phyloP scores from a whole-genome alignment of 2,329 filamentous ascomycete genomes.

The Fusarium phyllophilum region DNA sequence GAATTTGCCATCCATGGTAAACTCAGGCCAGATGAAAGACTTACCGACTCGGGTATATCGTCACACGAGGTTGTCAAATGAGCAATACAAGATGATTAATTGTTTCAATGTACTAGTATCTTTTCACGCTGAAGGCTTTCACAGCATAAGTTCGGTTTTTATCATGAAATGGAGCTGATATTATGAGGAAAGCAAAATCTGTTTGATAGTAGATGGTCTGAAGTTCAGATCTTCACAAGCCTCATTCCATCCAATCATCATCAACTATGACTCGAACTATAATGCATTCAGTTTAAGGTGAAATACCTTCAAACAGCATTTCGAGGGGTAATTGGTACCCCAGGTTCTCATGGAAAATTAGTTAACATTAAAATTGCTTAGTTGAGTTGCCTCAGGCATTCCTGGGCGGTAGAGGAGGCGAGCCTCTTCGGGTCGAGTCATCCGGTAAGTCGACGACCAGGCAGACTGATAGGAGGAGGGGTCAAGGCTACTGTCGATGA shows the following conservation, averaged over 20 bases:
- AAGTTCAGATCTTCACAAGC: neutral
- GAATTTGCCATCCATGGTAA: constrained; percentile 2
- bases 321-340: constrained; percentile 27
- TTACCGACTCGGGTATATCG: neutral
- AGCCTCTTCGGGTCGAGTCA: constrained; percentile 26
- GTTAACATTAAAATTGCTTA: neutral
- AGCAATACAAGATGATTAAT: neutral
- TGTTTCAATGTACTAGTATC: neutral
- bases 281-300: neutral
- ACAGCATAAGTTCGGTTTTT: neutral
- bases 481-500: constrained; percentile 25
- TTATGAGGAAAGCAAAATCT: neutral
- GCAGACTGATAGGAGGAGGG: constrained; percentile 5
- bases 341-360: neutral
- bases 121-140: neutral
- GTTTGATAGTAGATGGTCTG: neutral
- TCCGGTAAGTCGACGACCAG: constrained; percentile 8
- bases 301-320: neutral
- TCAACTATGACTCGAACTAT: neutral
- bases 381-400: constrained; percentile 11
- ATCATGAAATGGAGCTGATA: neutral
- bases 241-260: constrained; percentile 14
- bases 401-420: neutral
- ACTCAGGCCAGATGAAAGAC: neutral
- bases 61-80: constrained; percentile 30